Evolutionary conservation across 2,329 filamentous ascomycete species (phyloP).

Genomic region (Chrysosporium keratinophilum): DNA sequence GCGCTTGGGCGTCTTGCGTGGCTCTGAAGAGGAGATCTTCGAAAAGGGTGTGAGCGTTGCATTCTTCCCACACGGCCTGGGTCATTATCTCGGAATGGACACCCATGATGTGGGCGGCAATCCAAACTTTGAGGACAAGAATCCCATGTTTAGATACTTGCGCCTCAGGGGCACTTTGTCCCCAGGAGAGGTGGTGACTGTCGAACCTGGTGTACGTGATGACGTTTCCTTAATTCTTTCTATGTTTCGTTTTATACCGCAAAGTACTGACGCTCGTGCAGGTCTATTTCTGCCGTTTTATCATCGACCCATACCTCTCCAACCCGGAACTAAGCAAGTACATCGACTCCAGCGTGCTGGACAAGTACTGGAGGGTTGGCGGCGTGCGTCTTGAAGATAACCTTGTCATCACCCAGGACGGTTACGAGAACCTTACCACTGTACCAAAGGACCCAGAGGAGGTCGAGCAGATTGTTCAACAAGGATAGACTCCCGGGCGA

Average conservation of each 20-base stretch:
- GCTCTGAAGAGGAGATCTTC: constrained; percentile 59
- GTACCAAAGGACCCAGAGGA: constrained; percentile 64
- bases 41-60: constrained; percentile 69
- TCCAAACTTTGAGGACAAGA: constrained; percentile 63
- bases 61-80: constrained; percentile 85
- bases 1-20: constrained; percentile 59
- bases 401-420: constrained; percentile 65
- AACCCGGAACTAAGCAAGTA: constrained; percentile 62
- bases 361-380: constrained; percentile 77
- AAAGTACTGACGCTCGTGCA: constrained; percentile 22
- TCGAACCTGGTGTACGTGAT: constrained; percentile 71
- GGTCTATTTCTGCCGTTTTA: constrained; percentile 87
- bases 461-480: constrained; percentile 41
- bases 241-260: not conserved
- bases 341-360: constrained; percentile 62
- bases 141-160: constrained; percentile 78
- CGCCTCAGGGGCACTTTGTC: constrained; percentile 66
- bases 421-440: constrained; percentile 72
- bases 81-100: constrained; percentile 86
- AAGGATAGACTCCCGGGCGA: not conserved
- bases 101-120: constrained; percentile 75
- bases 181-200: constrained; percentile 74
- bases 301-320: constrained; percentile 68
- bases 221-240: not conserved
- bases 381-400: constrained; percentile 92